Base-by-base conservation (phyloP, 306 rosid species). In the Carpinus viminea region DNA sequence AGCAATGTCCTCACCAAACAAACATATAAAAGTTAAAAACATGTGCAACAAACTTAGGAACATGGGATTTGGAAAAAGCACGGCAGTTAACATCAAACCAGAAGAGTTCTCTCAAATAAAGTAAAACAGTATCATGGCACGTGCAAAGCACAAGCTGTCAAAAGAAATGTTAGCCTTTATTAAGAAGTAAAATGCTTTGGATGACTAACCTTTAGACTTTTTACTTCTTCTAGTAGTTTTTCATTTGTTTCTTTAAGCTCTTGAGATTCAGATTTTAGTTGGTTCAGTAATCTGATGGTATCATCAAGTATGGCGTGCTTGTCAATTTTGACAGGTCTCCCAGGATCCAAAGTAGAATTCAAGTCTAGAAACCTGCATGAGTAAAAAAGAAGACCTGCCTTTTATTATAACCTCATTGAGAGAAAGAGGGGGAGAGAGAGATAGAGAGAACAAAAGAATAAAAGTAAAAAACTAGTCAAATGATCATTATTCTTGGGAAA, bases 231-330 rank as follows among this genome's bases (percentile, higher is more conserved):
- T 24, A 76, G 78, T 70, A 95, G 78, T 76, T 90, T 95, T 75
- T 86, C 89, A 74, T 90, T 95, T 75, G 91, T 86, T 72, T 88
- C 86, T 88, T 83, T 86, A 51, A 95, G 93, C 74, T 95, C 98
- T 83, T 87, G 79, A 78, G 93, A 81, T 88, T 95, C 98, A 64
- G 78, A 79, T 85, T 84, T 93, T 34, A 92, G 90, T 80, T 93
- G 96, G 76, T 72, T 88, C 88, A 95, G 86, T 55, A 88, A 89
- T 89, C 93, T 86, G 78, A 95, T 82, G 73, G 98, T 91, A 81
- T 93, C 97, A 75, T 93, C 98, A 71, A 95, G 93, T 71, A 91
- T 80, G 64, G 97, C 93, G 5, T 88, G 82, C 75, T 96, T 96
- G 86, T 91, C 97, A 18, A 90, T 82, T 85, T 82, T 93, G 71